Base-by-base conservation (phyloP, 1,284 basidiomycete genomes). In the Fistulina hepatica region DNA sequence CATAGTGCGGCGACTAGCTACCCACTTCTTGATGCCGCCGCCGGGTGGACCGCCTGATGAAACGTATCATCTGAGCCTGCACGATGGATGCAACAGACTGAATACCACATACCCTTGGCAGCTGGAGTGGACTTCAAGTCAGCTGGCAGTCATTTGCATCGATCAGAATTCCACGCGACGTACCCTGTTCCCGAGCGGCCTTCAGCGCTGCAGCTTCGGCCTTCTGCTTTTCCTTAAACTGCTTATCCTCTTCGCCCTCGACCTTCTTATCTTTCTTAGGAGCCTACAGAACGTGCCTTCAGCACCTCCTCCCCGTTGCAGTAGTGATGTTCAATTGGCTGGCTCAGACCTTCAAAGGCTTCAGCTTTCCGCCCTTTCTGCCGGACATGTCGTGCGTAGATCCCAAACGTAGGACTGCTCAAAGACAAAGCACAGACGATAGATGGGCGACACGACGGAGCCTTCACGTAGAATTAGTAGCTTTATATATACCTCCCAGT, bases 11-110 rank as follows among this genome's bases (percentile, higher is more conserved):
- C 21, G 25, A 41, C 16, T 7, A 27, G 65, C 73, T 46, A 55
- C n/a, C n/a, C n/a, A 83, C 83, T 86, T 84, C 71, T 86, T 86
- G 65, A 86, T 82, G 24, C 83, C 83, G 33, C 71, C 71, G 23
- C 81, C 79, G 37, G 74, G 68, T 20, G 78, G 61, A 22, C 81
- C 81, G 48, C 71, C 82, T 76, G 54, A 34, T 40, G 22, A 26
- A 30, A 40, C 36, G 35, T 27, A 34, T 45, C 38, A 47, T 42
- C 33, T 30, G 31, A 12, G 20, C 21, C 24, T 23, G 19, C 33
- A 12, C 15, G 22, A 20, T 22, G 36, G 30, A 19, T 28, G 21
- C 31, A 39, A 27, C 8, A 35, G 21, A 6, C 19, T 10, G 20
- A 13, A 7, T 12, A 16, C 16, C 27, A 52, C 68, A 54, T 55